Evolutionary conservation across 2,329 filamentous ascomycete species (phyloP).

Genomic region (Pseudopithomyces chartarum): DNA sequence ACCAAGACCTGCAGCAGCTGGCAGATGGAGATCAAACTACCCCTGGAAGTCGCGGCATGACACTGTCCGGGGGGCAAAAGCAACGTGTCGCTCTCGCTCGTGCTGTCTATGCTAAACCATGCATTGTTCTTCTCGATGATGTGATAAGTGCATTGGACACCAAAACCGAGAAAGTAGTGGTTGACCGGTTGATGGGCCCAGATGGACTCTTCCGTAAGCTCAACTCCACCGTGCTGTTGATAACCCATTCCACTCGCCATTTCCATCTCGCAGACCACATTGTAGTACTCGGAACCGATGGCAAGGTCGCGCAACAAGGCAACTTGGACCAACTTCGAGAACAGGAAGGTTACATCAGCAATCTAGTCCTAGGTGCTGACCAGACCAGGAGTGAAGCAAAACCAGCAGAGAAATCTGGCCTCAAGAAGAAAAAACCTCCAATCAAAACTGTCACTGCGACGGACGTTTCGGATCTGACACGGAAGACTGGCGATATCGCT

Average conservation of each 20-base stretch:
- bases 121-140: background rate
- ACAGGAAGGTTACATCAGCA: slow-evolving; percentile 31
- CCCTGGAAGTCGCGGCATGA: slow-evolving; percentile 53
- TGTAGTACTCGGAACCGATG: slow-evolving; percentile 42
- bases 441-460: slow-evolving; percentile 7
- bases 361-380: slow-evolving; percentile 11
- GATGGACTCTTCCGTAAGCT: slow-evolving; percentile 6
- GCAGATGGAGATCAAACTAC: slow-evolving; percentile 39
- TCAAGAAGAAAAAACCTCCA: slow-evolving; percentile 6
- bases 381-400: slow-evolving; percentile 4
- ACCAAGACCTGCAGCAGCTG: slow-evolving; percentile 17
- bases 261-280: slow-evolving; percentile 43
- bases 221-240: slow-evolving; percentile 5
- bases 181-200: slow-evolving; percentile 5
- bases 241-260: slow-evolving; percentile 8
- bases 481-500: slow-evolving; percentile 7
- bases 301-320: slow-evolving; percentile 43
- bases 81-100: slow-evolving; percentile 43
- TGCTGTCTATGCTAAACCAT: background rate
- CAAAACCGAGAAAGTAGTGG: slow-evolving; percentile 4
- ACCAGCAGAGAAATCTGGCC: slow-evolving; percentile 5
- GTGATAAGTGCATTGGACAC: background rate
- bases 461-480: slow-evolving; percentile 5
- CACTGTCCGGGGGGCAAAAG: slow-evolving; percentile 55
- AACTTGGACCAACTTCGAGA: slow-evolving; percentile 38